These are phyloP conservation scores for Gaeumannomyces tritici DNA, from an alignment of 2,329 filamentous ascomycete genomes.

Conservation along the genomic window DNA sequence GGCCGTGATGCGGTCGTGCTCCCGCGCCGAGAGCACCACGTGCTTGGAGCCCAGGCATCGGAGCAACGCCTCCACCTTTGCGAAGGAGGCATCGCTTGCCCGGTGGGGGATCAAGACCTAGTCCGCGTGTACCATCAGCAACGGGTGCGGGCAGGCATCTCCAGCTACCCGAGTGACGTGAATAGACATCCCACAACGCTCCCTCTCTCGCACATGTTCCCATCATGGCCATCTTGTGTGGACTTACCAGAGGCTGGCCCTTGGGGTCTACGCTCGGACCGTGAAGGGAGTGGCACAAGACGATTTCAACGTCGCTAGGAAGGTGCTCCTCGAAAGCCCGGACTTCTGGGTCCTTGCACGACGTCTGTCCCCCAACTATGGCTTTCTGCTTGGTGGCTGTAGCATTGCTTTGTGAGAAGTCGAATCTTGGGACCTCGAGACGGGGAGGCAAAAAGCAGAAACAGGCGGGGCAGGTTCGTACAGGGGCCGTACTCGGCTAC, in stretches of 20 bases:
- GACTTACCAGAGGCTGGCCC: slow-evolving; percentile 76
- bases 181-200: not conserved
- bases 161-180: not conserved
- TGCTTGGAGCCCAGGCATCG: slow-evolving; percentile 76
- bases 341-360: slow-evolving; percentile 95
- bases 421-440: not conserved
- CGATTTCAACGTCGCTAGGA: slow-evolving; percentile 79
- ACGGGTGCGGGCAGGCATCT: not conserved
- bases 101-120: slow-evolving; percentile 84
- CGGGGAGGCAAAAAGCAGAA: slow-evolving; percentile 8
- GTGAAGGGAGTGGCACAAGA: slow-evolving; percentile 94
- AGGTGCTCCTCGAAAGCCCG: slow-evolving; percentile 84
- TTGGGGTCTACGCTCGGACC: slow-evolving; percentile 81
- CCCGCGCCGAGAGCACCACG: slow-evolving; percentile 75
- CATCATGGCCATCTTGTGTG: not conserved
- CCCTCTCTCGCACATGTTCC: not conserved
- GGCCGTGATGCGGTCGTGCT: slow-evolving; percentile 94
- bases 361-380: slow-evolving; percentile 95
- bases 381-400: slow-evolving; percentile 88
- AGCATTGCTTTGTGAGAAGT: slow-evolving; percentile 10
- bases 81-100: slow-evolving; percentile 65
- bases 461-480: slow-evolving; percentile 38
- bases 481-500: slow-evolving; percentile 87
- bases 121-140: not conserved
- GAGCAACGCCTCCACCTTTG: slow-evolving; percentile 72